Percentiles rank a stretch among this genome's conserved stretches.
Evolutionary conservation across 23 red algal genomes (phyloP).

Genomic region (Gracilaria gracilis): DNA sequence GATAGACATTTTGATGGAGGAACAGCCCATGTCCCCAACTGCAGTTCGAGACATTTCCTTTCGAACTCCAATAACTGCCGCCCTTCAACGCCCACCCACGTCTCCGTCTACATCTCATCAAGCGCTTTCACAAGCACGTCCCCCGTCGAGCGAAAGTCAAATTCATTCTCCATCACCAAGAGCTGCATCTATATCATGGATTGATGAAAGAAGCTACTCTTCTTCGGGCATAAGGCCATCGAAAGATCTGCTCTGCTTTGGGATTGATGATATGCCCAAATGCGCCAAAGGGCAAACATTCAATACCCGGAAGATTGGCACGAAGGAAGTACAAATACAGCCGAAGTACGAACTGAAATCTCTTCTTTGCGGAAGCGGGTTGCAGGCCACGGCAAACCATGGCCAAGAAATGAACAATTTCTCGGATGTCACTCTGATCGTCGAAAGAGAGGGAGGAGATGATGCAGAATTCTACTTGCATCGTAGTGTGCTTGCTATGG

Average conservation of each 20-base stretch:
- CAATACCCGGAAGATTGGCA: background rate
- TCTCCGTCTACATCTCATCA: background rate
- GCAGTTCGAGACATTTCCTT: slow-evolving; percentile 7
- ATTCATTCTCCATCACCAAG: slow-evolving; percentile 6
- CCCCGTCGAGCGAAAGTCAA: background rate
- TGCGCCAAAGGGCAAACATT: background rate
- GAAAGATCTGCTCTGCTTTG: background rate
- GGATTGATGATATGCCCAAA: too few relatives aligned
- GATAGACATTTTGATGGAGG: slow-evolving; percentile 5
- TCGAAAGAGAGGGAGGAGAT: slow-evolving; percentile 6
- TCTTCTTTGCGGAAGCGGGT: background rate
- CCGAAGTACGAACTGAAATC: background rate
- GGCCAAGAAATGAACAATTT: background rate
- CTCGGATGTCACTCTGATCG: slow-evolving; percentile 31
- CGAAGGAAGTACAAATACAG: background rate
- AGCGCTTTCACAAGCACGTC: background rate
- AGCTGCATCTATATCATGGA: background rate
- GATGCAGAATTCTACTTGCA: slow-evolving; percentile 37
- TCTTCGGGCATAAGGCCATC: background rate
- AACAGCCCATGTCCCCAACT: slow-evolving; percentile 23
- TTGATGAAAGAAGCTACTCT: background rate
- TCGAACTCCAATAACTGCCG: background rate
- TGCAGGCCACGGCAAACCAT: background rate
- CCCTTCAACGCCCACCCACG: background rate
- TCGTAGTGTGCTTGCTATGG: slow-evolving; percentile 36